Evolutionary conservation across 176 grass and related monocot genomes (phyloP).

Genomic region (Carex cristatella): DNA sequence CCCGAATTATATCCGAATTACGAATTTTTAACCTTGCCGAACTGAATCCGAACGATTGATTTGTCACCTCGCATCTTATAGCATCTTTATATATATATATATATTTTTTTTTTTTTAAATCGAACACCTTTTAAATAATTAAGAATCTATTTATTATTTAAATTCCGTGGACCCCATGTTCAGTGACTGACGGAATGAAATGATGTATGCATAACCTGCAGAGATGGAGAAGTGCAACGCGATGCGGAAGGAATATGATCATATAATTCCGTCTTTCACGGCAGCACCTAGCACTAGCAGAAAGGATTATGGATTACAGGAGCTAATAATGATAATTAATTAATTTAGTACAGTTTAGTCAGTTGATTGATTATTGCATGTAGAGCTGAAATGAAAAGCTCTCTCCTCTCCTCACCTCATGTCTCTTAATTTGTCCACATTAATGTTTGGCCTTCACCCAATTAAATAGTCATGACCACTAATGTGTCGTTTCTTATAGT

Average conservation of each 20-base stretch:
- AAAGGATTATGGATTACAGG: background rate
- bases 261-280: background rate
- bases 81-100: too few species aligned
- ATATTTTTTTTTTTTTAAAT: too few species aligned
- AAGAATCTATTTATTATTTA: too few species aligned
- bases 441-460: background rate
- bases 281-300: background rate
- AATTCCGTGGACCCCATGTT: background rate
- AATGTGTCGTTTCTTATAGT: background rate
- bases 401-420: background rate
- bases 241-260: background rate
- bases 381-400: background rate
- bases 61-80: too few species aligned
- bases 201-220: background rate
- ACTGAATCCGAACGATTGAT: too few species aligned
- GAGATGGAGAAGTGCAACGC: background rate
- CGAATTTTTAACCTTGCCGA: too few species aligned
- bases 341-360: slow-evolving; percentile 11
- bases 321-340: background rate
- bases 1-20: too few species aligned
- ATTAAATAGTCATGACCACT: slow-evolving; percentile 18
- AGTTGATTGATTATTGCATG: slow-evolving; percentile 9
- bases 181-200: background rate
- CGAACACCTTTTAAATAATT: too few species aligned
- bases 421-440: background rate